Conservation (phyloP, 1,139 yeast genomes). For the Meyerozyma athensensis region DNA sequence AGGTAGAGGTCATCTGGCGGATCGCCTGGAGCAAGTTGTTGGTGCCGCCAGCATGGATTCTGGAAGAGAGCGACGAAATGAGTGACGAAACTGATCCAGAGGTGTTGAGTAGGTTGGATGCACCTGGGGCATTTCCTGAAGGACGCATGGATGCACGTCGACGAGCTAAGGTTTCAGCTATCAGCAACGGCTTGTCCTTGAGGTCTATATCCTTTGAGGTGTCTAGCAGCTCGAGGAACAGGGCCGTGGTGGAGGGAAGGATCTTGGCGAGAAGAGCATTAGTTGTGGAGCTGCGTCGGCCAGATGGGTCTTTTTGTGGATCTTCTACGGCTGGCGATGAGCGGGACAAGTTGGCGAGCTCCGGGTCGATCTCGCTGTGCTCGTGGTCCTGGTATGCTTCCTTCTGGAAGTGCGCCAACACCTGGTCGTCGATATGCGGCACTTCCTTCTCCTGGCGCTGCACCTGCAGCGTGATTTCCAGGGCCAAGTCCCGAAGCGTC, state of each 20-base stretch:
- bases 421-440: slow-evolving; percentile 37
- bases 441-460: slow-evolving; percentile 23
- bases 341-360: not conserved
- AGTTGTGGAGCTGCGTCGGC: not conserved
- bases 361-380: not conserved
- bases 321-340: not conserved
- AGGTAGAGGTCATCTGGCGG: slow-evolving; percentile 3
- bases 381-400: slow-evolving; percentile 28
- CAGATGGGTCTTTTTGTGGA: not conserved
- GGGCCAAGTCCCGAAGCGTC: slow-evolving; percentile 28
- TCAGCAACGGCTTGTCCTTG: slow-evolving; percentile 39
- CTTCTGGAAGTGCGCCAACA: slow-evolving; percentile 34
- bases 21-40: slow-evolving; percentile 2
- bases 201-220: slow-evolving; percentile 13
- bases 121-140: slow-evolving; percentile 5
- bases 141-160: slow-evolving; percentile 41
- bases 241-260: slow-evolving; percentile 14
- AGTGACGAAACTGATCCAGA: slow-evolving; percentile 11
- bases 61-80: not conserved
- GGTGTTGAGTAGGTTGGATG: slow-evolving; percentile 19
- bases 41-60: not conserved
- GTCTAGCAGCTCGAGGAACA: slow-evolving; percentile 15
- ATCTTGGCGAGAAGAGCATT: slow-evolving; percentile 5
- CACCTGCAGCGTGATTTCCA: slow-evolving; percentile 32
- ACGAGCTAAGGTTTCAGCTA: slow-evolving; percentile 61